Evolutionary conservation across 768 basidiomycete genomes (phyloP).

Genomic region (Mycena belliarum): DNA sequence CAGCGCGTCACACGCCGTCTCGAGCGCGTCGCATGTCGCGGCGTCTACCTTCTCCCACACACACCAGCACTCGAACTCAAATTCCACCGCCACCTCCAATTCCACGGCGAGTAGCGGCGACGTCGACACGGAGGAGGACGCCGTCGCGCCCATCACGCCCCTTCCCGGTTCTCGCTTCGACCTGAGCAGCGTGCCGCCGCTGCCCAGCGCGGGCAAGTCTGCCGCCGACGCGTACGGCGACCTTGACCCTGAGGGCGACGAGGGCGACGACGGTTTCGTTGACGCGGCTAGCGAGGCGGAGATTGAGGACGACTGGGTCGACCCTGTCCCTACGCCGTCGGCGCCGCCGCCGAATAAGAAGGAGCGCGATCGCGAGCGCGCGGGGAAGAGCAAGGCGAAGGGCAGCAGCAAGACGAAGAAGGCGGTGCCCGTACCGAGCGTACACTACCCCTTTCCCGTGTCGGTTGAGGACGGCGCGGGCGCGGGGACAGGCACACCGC

Average conservation of each 20-base stretch:
- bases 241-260: conserved; percentile 26
- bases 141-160: conserved; percentile 68
- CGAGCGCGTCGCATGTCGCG: conserved; percentile 6
- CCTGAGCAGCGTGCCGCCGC: conserved; percentile 23
- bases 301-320: conserved; percentile 69
- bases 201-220: conserved; percentile 16
- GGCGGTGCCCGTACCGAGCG: conserved; percentile 39
- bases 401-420: conserved; percentile 33
- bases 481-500: conserved; percentile 10
- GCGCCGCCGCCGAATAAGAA: conserved; percentile 31
- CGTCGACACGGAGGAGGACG: conserved; percentile 63
- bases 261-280: conserved; percentile 38
- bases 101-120: conserved; percentile 48
- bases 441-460: conserved; percentile 67
- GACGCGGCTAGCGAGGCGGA: conserved; percentile 22
- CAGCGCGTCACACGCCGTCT: conserved; percentile 8
- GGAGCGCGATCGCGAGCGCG: conserved; percentile 1
- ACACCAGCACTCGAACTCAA: conserved; percentile 51
- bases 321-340: conserved; percentile 43
- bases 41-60: conserved; percentile 5
- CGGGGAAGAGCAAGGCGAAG: conserved; percentile 35
- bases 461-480: conserved; percentile 34
- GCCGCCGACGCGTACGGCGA: conserved; percentile 30
- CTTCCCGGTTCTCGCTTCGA: conserved; percentile 51
- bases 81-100: conserved; percentile 40